Base-by-base conservation (phyloP, 106 monocot genomes). In the Amphibolis antarctica region DNA sequence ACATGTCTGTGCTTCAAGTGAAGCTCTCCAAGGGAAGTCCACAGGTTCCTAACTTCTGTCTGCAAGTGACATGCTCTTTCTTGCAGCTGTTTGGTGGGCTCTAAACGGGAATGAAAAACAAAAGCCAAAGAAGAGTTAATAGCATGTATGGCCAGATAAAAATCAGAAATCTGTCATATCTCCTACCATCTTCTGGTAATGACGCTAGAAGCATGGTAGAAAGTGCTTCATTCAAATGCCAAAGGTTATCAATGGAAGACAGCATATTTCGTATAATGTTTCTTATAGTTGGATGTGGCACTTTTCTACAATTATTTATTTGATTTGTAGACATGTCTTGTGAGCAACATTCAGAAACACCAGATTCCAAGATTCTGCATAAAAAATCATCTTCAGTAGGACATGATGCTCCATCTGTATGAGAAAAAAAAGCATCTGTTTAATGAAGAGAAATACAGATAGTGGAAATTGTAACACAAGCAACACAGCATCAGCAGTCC, bases 1-100 rank as follows among this genome's bases (percentile, higher is more conserved):
- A 91, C 70, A 14, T 60, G 45, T 67, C 74, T 80, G 50, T 98
- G 84, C 44, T 75, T 82, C 58, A 81, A 55, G 67, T 98, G 82
- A 65, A 98, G 77, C 53, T 98, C 76, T 71, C 48, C 42, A 12
- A 87, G 28, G 22, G 58, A 55, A 27, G 54, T 20, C 51, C 63
- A 68, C 50, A 87, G 69, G 18, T 73, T 85, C 54, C 60, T 74
- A 62, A 85, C 65, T 48, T 85, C 77, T 9, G 59, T 42, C 18
- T 68, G 72, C 59, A 98, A 49, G 44, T 75, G 69, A 43, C 42
- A 28, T 48, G 12, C 20, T 62, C 30, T 23, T 15, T 22, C 45
- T 27, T 71, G n/a, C 54, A 61, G 63, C 20, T 36, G 60, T 42
- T 10, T 20, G 15, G 23, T 42, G 5, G 20, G 53, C 17, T 72